A percentile compares a stretch with the other conserved stretches of the same genome.
Conservation (phyloP, 805 yeast species). For the Metschnikowia proteae region DNA sequence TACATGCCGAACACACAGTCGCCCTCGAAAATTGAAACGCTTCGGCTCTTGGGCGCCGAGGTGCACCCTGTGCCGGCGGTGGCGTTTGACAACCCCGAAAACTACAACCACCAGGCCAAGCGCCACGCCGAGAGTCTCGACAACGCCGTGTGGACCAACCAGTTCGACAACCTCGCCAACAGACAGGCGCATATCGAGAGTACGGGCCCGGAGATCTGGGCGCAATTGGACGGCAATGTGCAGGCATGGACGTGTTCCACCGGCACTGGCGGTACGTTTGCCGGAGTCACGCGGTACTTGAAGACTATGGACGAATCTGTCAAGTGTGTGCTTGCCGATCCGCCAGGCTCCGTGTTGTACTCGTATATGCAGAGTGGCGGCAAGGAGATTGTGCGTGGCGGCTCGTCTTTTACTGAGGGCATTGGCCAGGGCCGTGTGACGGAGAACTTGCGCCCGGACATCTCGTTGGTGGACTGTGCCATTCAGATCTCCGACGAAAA, state of each 20-base stretch:
- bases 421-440: conserved; percentile 95
- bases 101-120: conserved; percentile 83
- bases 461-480: conserved; percentile 76
- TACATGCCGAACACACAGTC: conserved; percentile 93
- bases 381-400: conserved; percentile 62
- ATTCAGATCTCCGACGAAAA: conserved; percentile 73
- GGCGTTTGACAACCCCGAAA: conserved; percentile 74
- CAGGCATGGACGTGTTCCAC: conserved; percentile 88
- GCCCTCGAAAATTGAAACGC: conserved; percentile 69
- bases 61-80: conserved; percentile 88
- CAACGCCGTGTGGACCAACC: conserved; percentile 91
- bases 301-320: conserved; percentile 61
- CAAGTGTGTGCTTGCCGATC: conserved; percentile 77
- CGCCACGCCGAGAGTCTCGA: conserved; percentile 73
- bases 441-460: conserved; percentile 69
- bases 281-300: conserved; percentile 78
- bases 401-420: conserved; percentile 91
- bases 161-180: conserved; percentile 84
- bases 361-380: conserved; percentile 73
- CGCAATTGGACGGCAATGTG: conserved; percentile 71
- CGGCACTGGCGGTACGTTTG: conserved; percentile 91
- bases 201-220: conserved; percentile 93
- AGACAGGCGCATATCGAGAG: conserved; percentile 84
- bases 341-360: conserved; percentile 87
- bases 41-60: conserved; percentile 76